Evolutionary conservation across 257 asterid species (phyloP).

Genomic region (Salvia miltiorrhiza): DNA sequence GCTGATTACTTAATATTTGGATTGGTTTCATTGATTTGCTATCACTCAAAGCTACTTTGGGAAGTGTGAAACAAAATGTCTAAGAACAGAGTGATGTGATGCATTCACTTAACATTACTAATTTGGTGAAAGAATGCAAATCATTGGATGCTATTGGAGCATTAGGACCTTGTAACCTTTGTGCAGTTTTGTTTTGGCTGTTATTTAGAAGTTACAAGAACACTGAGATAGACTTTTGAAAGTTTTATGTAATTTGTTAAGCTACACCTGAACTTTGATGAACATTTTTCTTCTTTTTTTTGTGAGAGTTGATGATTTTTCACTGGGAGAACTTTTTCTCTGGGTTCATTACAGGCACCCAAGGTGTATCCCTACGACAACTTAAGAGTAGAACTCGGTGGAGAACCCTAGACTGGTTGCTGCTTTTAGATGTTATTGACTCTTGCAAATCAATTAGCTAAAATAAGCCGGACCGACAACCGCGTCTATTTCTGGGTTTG

Average conservation of each 20-base stretch:
- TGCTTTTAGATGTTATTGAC: slow-evolving; percentile 6
- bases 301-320: no score
- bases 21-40: neutral
- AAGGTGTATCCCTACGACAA: slow-evolving; percentile 82
- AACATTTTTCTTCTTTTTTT: neutral
- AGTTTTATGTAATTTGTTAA: neutral
- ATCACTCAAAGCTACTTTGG: neutral
- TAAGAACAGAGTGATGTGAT: neutral
- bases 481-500: neutral
- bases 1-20: neutral
- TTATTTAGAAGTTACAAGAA: neutral
- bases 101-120: neutral
- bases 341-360: slow-evolving; percentile 38
- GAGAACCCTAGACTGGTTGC: slow-evolving; percentile 46
- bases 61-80: neutral
- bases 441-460: neutral
- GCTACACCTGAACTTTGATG: neutral
- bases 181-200: neutral
- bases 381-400: slow-evolving; percentile 85
- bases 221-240: no score
- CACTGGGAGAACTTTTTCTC: neutral
- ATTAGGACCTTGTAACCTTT: neutral
- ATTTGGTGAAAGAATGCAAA: neutral
- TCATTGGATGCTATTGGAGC: neutral
- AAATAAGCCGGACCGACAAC: slow-evolving; percentile 15